Conservation (phyloP, 2,329 filamentous ascomycete species). For the Podosphaera xanthii region DNA sequence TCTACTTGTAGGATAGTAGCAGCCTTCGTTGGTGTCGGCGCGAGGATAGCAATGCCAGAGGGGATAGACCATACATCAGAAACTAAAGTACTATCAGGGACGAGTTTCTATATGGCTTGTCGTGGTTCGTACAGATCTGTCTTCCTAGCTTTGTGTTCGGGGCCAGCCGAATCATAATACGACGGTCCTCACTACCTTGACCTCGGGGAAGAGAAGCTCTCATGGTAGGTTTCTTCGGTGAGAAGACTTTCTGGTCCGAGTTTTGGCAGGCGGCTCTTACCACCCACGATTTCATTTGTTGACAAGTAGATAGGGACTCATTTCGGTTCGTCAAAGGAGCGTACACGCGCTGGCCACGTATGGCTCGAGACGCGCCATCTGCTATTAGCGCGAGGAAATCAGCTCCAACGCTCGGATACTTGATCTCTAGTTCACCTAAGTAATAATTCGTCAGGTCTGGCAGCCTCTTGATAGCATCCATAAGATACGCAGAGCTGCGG, state of each 20-base stretch:
- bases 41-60: too few species aligned
- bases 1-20: not conserved
- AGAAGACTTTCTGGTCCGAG: too few species aligned
- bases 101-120: not conserved
- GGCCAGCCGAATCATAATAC: not conserved
- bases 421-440: too few species aligned
- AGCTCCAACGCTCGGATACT: too few species aligned
- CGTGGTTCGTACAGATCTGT: not conserved
- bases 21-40: too few species aligned
- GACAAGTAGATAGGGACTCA: not conserved
- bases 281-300: not conserved
- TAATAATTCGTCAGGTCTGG: too few species aligned
- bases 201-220: not conserved
- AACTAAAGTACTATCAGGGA: not conserved
- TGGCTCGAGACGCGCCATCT: not conserved
- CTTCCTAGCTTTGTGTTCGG: not conserved
- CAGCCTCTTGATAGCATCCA: not conserved
- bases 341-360: not conserved
- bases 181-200: not conserved
- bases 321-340: too few species aligned
- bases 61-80: too few species aligned
- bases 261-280: not conserved
- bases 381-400: too few species aligned
- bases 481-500: not conserved
- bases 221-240: too few species aligned